Base-by-base conservation (phyloP, 345 rosid species). In the Eucalyptus shirleyi region DNA sequence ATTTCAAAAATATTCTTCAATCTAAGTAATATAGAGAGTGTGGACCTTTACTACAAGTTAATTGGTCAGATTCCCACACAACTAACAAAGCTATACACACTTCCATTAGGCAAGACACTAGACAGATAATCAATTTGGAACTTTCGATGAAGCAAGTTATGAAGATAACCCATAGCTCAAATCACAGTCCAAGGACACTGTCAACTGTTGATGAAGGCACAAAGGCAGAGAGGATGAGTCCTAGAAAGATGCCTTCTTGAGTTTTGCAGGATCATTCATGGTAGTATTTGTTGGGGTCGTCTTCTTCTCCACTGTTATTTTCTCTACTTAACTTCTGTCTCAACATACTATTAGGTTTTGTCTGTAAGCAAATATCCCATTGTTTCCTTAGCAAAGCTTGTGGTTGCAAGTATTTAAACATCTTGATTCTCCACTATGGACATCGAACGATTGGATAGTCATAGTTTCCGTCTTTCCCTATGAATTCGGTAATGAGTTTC, bases 31-130 rank as follows among this genome's bases (percentile, higher is more conserved):
- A 18, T 93, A 9, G 93, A 44, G 45, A 92, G 93, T 17, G 77
- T 93, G 65, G 94, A 92, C 60, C 90, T 90, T 69, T 94, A 90
- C 2, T 86, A 49, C 89, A 55, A 50, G 37, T 91, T 93, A 87
- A 42, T 3, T 1, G 92, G 92, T 2, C 7, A 37, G 44, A 90
- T 93, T 32, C 93, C 94, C 55, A 60, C 91, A 0, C 28, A 87
- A 9, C 67, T 93, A 42, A 47, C 60, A 6, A 45, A 88, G 24
- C 53, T 92, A 34, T 13, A 87, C 34, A 53, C 44, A 30, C 34
- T 92, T 53, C 90, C 30, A 3, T 30, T 91, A 2, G 94, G 93
- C 8, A 55, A 37, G 30, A 88, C 88, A 23, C 92, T 72, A 3
- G 40, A 47, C 8, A 62, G 16, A 86, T 9, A 50, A 56, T 13